A percentile compares a stretch with the other conserved stretches of the same genome.
Evolutionary conservation across 805 yeast genomes (phyloP).

Genomic region (Yarrowia bubula): DNA sequence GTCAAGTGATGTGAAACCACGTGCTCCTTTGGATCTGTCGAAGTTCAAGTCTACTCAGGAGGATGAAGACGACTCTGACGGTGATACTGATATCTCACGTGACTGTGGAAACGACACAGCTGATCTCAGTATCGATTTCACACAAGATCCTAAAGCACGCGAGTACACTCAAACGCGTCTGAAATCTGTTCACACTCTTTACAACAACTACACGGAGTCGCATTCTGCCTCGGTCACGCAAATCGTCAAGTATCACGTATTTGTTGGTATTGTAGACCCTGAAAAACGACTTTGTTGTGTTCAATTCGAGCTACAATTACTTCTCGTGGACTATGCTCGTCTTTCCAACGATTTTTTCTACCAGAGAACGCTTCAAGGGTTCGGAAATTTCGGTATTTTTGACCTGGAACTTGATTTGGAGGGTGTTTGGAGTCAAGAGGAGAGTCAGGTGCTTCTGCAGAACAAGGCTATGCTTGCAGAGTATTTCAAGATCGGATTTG

Average conservation of each 20-base stretch:
- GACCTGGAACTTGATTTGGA: slow-evolving; percentile 37
- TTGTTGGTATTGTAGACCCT: slow-evolving; percentile 80
- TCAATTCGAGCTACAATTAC: slow-evolving; percentile 76
- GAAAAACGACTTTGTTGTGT: slow-evolving; percentile 70
- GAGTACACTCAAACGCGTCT: slow-evolving; percentile 28
- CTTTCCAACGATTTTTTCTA: slow-evolving; percentile 69
- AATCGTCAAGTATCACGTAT: slow-evolving; percentile 65
- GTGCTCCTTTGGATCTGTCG: neutral
- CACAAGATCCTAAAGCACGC: neutral
- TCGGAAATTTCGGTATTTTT: slow-evolving; percentile 74
- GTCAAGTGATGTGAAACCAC: neutral
- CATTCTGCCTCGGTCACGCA: slow-evolving; percentile 59
- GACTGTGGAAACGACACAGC: neutral
- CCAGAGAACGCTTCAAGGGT: slow-evolving; percentile 73
- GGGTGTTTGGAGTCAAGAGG: slow-evolving; percentile 24
- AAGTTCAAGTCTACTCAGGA: neutral
- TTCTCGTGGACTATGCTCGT: slow-evolving; percentile 76
- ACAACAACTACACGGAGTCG: slow-evolving; percentile 48
- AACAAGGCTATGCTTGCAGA: slow-evolving; percentile 80
- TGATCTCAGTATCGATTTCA: neutral
- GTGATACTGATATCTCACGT: neutral
- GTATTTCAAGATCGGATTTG: slow-evolving; percentile 61
- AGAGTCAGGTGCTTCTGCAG: slow-evolving; percentile 30
- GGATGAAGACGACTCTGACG: neutral
- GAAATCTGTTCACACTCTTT: slow-evolving; percentile 49